These are phyloP conservation scores for Suillus alpinus DNA, from an alignment of 768 basidiomycete species.

Conservation along the genomic window DNA sequence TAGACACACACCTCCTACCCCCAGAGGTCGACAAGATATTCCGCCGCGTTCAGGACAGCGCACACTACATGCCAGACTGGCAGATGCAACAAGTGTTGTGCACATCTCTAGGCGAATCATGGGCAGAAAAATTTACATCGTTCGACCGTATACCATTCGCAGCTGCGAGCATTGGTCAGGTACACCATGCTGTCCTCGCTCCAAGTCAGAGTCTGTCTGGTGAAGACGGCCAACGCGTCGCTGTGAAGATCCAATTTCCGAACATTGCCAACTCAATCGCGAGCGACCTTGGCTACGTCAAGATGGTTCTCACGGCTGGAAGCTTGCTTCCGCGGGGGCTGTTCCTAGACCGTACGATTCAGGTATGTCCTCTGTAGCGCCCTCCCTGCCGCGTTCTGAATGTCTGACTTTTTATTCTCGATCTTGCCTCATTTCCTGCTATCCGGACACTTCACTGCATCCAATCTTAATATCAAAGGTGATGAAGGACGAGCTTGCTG, in stretches of 20 bases:
- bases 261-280: constrained; percentile 84
- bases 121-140: constrained; percentile 64
- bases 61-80: constrained; percentile 99
- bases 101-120: constrained; percentile 70
- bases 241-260: constrained; percentile 94
- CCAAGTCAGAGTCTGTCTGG: constrained; percentile 53
- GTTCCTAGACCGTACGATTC: constrained; percentile 85
- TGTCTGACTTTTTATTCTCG: background rate
- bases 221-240: constrained; percentile 50
- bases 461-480: constrained; percentile 43
- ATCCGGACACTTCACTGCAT: background rate
- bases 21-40: constrained; percentile 87
- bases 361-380: constrained; percentile 37
- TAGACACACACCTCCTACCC: constrained; percentile 87
- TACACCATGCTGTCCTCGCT: constrained; percentile 72
- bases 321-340: constrained; percentile 82
- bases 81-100: constrained; percentile 91
- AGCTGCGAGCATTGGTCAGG: constrained; percentile 93
- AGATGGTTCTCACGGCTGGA: constrained; percentile 76
- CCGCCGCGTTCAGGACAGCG: constrained; percentile 87
- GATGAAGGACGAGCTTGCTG: constrained; percentile 84
- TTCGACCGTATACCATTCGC: constrained; percentile 91
- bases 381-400: background rate
- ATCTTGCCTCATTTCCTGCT: background rate
- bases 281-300: constrained; percentile 85